A percentile compares a stretch with the other conserved stretches of the same genome.
Conservation (phyloP, 2,329 filamentous ascomycete genomes). For the Colletotrichum sp. region DNA sequence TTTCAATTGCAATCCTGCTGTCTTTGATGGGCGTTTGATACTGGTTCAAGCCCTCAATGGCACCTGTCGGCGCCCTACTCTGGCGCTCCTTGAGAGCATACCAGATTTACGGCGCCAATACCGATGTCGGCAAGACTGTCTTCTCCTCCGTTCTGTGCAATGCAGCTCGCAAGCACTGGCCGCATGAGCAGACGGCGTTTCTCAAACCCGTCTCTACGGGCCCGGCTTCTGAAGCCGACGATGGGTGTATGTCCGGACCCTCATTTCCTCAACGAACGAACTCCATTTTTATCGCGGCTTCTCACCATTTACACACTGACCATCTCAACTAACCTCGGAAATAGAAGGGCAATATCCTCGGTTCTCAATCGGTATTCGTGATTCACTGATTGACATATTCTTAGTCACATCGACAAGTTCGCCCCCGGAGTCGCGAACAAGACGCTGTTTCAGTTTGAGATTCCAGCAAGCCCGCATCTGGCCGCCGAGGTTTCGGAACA, state of each 20-base stretch:
- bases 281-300: background rate
- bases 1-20: background rate
- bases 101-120: constrained; percentile 85
- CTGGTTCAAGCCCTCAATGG: constrained; percentile 29
- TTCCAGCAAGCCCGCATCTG: constrained; percentile 79
- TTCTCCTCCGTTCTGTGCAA: constrained; percentile 76
- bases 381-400: background rate
- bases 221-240: constrained; percentile 71
- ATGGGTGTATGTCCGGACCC: constrained; percentile 54
- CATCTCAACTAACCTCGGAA: background rate
- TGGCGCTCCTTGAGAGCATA: constrained; percentile 73
- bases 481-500: constrained; percentile 60
- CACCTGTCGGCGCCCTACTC: constrained; percentile 63
- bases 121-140: constrained; percentile 85
- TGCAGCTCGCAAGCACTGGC: constrained; percentile 55
- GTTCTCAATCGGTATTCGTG: background rate
- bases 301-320: background rate
- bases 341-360: background rate
- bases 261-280: background rate
- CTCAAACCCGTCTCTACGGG: constrained; percentile 87
- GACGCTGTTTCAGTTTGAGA: constrained; percentile 74
- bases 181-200: constrained; percentile 61
- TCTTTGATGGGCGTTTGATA: background rate
- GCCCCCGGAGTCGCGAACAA: constrained; percentile 52
- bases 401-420: constrained; percentile 68